These are phyloP conservation scores for Pseudozyma sp. DNA, from an alignment of 1,284 basidiomycete species.

Conservation along the genomic window DNA sequence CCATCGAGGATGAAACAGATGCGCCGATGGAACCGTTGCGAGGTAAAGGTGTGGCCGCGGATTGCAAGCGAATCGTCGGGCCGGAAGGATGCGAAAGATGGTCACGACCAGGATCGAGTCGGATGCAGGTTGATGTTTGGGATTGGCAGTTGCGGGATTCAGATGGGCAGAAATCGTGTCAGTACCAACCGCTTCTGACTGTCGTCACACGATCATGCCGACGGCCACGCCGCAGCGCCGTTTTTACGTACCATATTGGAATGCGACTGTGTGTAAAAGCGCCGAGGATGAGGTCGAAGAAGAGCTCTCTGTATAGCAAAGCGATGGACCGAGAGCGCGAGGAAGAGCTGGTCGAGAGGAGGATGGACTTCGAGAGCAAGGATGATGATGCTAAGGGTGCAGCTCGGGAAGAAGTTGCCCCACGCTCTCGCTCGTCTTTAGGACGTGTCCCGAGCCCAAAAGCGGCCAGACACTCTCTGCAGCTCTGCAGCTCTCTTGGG, in stretches of 20 bases:
- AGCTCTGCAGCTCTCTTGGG: slow-evolving; percentile 4
- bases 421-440: slow-evolving; percentile 7
- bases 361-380: neutral
- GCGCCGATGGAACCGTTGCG: neutral
- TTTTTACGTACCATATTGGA: slow-evolving; percentile 25
- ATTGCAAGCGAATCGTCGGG: neutral
- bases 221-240: neutral
- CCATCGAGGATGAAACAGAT: neutral
- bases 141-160: no score
- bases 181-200: neutral
- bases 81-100: neutral
- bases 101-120: no score
- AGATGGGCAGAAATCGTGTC: neutral
- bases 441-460: neutral
- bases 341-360: no score
- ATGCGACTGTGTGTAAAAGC: neutral
- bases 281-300: neutral
- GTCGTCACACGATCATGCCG: slow-evolving; percentile 11
- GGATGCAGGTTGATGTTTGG: no score
- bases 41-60: neutral
- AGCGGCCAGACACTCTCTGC: neutral
- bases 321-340: no score
- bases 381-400: neutral
- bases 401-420: slow-evolving; percentile 13
- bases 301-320: neutral